Conservation (phyloP, 2,329 filamentous ascomycete genomes). For the Thelonectria rubi region DNA sequence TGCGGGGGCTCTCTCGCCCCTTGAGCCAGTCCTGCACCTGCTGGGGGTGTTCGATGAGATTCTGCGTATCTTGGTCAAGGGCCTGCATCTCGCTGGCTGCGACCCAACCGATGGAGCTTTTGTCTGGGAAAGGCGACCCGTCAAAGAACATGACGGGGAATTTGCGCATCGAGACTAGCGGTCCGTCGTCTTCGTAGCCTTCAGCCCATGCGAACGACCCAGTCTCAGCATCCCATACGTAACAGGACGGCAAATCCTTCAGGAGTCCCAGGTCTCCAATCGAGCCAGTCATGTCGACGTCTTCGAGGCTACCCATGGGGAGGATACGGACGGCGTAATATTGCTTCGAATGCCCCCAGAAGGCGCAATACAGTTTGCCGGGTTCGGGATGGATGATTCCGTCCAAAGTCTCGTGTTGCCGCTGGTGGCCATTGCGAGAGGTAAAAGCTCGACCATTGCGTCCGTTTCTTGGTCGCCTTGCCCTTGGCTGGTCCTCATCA, state of each 20-base stretch:
- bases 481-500: not conserved
- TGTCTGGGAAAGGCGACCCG: conserved; percentile 21
- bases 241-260: conserved; percentile 24
- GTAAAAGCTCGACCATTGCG: too few species aligned
- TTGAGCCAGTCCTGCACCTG: not conserved
- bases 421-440: not conserved
- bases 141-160: conserved; percentile 37
- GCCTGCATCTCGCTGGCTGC: conserved; percentile 18
- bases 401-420: not conserved
- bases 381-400: conserved; percentile 6
- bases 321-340: conserved; percentile 26
- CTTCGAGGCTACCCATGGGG: conserved; percentile 21
- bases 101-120: conserved; percentile 30
- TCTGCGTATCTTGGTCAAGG: not conserved
- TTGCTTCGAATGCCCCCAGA: conserved; percentile 20
- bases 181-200: conserved; percentile 25
- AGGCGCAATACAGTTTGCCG: conserved; percentile 28
- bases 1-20: too few species aligned
- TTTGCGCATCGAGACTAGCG: conserved; percentile 4
- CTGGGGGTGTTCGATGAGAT: not conserved
- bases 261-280: conserved; percentile 21
- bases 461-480: not conserved
- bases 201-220: conserved; percentile 17
- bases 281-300: not conserved
- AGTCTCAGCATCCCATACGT: conserved; percentile 23